Evolutionary conservation across 805 yeast genomes (phyloP).

Genomic region (Lipomyces japonicus): DNA sequence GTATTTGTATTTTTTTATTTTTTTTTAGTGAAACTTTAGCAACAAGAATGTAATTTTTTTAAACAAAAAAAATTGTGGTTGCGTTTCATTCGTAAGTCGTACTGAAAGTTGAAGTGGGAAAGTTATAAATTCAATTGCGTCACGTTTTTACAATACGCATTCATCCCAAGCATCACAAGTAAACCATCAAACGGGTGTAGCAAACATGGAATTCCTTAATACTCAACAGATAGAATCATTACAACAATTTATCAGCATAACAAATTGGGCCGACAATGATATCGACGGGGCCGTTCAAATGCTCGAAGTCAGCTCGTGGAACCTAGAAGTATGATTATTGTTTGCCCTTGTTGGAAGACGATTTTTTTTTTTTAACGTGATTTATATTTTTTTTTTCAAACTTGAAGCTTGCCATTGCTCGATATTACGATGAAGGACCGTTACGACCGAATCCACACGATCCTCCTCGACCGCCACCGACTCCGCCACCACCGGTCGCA

Average conservation of each 20-base stretch:
- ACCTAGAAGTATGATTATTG: slow-evolving; percentile 39
- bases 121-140: too few species aligned
- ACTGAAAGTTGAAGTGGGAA: too few species aligned
- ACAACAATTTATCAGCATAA: slow-evolving; percentile 36
- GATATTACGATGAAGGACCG: slow-evolving; percentile 27
- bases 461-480: slow-evolving; percentile 7
- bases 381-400: background rate
- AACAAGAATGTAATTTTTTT: too few species aligned
- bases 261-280: slow-evolving; percentile 35
- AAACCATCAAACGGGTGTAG: background rate
- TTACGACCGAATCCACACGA: slow-evolving; percentile 16
- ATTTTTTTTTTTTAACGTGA: background rate
- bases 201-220: slow-evolving; percentile 9
- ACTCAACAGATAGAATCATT: slow-evolving; percentile 26
- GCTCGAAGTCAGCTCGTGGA: slow-evolving; percentile 40
- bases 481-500: slow-evolving; percentile 32
- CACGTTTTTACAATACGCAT: too few species aligned
- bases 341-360: background rate
- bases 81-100: too few species aligned
- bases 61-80: too few species aligned
- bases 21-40: too few species aligned
- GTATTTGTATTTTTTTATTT: too few species aligned
- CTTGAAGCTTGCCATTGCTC: slow-evolving; percentile 21
- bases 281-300: slow-evolving; percentile 33
- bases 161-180: too few species aligned